Evolutionary conservation across 305 asterid genomes (phyloP).

Genomic region (Rubia balearica): DNA sequence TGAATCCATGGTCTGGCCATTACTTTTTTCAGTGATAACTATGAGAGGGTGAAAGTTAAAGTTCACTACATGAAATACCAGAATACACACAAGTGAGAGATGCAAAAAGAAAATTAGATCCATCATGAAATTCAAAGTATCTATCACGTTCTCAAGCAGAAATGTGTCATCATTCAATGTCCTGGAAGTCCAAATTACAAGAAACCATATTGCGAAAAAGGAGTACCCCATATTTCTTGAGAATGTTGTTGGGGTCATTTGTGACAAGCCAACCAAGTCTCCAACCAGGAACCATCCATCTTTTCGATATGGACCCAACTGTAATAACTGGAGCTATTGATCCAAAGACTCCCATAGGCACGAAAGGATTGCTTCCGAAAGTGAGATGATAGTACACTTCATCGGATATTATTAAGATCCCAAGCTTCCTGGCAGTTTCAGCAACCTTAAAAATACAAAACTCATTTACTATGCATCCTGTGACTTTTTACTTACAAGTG

Average conservation of each 20-base stretch:
- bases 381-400: conserved; percentile 81
- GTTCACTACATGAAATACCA: background rate
- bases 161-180: background rate
- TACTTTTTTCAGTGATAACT: background rate
- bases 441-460: conserved; percentile 42
- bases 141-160: background rate
- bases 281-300: conserved; percentile 95
- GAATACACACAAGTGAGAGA: background rate
- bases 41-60: background rate
- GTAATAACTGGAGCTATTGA: conserved; percentile 68
- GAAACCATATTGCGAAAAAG: background rate
- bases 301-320: conserved; percentile 78
- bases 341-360: conserved; percentile 90
- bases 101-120: background rate
- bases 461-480: background rate
- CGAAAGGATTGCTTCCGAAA: conserved; percentile 67
- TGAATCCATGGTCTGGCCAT: background rate
- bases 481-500: background rate
- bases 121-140: background rate
- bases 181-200: background rate
- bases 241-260: conserved; percentile 62
- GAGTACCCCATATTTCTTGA: conserved; percentile 58
- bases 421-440: conserved; percentile 74
- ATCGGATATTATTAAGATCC: conserved; percentile 72
- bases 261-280: conserved; percentile 77